Conservation (phyloP, 2,329 filamentous ascomycete species). For the Neocatenulostroma microsporum region DNA sequence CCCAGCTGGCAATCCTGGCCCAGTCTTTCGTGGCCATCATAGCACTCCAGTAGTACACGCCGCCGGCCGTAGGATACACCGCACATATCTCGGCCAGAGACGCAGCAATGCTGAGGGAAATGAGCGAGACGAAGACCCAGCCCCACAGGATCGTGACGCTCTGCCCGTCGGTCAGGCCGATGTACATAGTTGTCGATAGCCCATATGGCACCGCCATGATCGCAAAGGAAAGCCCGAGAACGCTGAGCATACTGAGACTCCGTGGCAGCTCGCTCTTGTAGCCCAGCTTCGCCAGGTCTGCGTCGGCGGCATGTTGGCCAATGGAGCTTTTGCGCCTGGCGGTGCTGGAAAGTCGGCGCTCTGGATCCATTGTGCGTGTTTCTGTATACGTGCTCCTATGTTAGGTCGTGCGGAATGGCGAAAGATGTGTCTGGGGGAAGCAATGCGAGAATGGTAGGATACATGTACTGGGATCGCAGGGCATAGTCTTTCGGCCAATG, state of each 20-base stretch:
- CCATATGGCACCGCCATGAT: slow-evolving; percentile 68
- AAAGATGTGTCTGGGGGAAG: too few relatives aligned
- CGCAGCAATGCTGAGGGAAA: slow-evolving; percentile 56
- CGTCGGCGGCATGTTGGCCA: slow-evolving; percentile 45
- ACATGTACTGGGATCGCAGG: too few relatives aligned
- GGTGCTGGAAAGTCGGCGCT: slow-evolving; percentile 1
- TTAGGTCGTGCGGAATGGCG: too few relatives aligned
- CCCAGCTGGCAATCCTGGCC: slow-evolving; percentile 60
- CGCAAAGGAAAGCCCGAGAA: slow-evolving; percentile 62
- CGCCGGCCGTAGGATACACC: slow-evolving; percentile 60
- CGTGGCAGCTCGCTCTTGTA: slow-evolving; percentile 60
- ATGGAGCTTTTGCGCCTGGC: slow-evolving; percentile 8
- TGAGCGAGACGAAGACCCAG: slow-evolving; percentile 58
- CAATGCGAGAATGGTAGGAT: too few relatives aligned
- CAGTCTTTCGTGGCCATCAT: slow-evolving; percentile 59
- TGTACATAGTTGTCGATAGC: slow-evolving; percentile 60
- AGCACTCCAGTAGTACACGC: slow-evolving; percentile 62
- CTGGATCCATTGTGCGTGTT: neutral
- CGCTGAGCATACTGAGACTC: slow-evolving; percentile 60
- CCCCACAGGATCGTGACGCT: slow-evolving; percentile 63
- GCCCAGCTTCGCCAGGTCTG: slow-evolving; percentile 57
- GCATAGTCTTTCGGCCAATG: too few relatives aligned
- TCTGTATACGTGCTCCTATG: too few relatives aligned
- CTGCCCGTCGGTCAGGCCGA: slow-evolving; percentile 61
- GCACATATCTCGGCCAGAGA: slow-evolving; percentile 63